These are phyloP conservation scores for Litchi chinensis DNA, from an alignment of 345 rosid species.

Conservation along the genomic window DNA sequence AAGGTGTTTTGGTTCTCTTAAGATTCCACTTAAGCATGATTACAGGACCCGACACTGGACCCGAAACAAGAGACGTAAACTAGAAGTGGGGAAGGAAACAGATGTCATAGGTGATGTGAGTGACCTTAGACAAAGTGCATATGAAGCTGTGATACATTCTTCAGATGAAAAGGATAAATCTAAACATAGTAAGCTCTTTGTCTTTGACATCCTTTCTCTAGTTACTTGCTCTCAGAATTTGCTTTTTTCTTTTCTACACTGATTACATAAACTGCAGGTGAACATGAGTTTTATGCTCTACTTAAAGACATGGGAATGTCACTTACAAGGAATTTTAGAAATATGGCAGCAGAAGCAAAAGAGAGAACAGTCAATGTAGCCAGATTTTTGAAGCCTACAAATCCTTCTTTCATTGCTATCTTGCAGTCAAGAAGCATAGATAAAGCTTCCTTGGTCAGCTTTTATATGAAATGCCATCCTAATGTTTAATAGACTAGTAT, in stretches of 20 bases:
- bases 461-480: neutral
- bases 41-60: too few relatives aligned
- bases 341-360: conserved; percentile 25
- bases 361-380: conserved; percentile 36
- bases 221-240: neutral
- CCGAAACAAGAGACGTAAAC: too few relatives aligned
- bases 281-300: neutral
- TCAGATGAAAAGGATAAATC: too few relatives aligned
- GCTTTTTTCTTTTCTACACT: neutral
- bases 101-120: too few relatives aligned
- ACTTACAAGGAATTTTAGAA: conserved; percentile 7
- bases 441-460: conserved; percentile 1
- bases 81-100: too few relatives aligned
- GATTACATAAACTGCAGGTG: neutral
- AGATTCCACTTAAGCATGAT: neutral
- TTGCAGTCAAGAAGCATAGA: conserved; percentile 28
- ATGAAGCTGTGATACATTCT: too few relatives aligned
- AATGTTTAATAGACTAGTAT: neutral
- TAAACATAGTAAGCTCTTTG: conserved; percentile 28
- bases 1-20: neutral
- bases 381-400: conserved; percentile 33
- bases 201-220: neutral
- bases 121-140: too few relatives aligned
- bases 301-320: conserved; percentile 4
- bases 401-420: conserved; percentile 42